phyloP scores from a whole-genome alignment of 1,284 basidiomycete species.

The Chalciporus sp. region DNA sequence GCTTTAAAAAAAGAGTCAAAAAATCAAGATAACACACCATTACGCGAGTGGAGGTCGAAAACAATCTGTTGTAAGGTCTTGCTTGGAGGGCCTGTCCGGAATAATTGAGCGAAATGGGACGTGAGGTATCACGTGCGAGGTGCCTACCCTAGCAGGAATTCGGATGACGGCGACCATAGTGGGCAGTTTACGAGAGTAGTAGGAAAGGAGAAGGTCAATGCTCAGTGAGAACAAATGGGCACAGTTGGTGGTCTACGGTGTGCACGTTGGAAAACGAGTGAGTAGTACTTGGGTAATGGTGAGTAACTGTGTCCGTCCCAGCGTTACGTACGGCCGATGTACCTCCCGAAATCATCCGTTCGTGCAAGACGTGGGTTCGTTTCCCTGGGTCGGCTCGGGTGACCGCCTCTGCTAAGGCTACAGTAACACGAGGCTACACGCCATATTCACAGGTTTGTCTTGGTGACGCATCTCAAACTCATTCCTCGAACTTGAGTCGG shows the following conservation, averaged over 20 bases:
- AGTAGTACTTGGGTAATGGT: too few relatives aligned
- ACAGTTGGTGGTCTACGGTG: background rate
- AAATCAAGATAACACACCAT: slow-evolving; percentile 45
- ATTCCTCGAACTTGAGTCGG: too few relatives aligned
- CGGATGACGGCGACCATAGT: slow-evolving; percentile 24
- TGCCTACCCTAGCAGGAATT: slow-evolving; percentile 21
- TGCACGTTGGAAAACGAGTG: background rate
- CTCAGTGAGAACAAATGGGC: background rate
- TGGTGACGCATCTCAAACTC: too few relatives aligned
- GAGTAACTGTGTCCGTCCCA: background rate
- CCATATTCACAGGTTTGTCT: background rate
- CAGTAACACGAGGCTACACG: too few relatives aligned
- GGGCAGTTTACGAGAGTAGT: background rate
- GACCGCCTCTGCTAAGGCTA: background rate
- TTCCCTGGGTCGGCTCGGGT: too few relatives aligned
- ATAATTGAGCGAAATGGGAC: background rate
- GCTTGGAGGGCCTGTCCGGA: slow-evolving; percentile 20
- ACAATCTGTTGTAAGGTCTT: slow-evolving; percentile 23
- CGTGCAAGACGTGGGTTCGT: background rate
- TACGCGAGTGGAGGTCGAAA: slow-evolving; percentile 40
- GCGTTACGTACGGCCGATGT: slow-evolving; percentile 5
- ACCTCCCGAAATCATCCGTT: slow-evolving; percentile 28
- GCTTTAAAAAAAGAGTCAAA: background rate
- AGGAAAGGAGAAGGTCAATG: background rate
- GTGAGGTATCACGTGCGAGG: slow-evolving; percentile 28